A percentile compares a stretch with the other conserved stretches of the same genome.
phyloP scores from a whole-genome alignment of 768 basidiomycete species.

The Termitomyces sp. region DNA sequence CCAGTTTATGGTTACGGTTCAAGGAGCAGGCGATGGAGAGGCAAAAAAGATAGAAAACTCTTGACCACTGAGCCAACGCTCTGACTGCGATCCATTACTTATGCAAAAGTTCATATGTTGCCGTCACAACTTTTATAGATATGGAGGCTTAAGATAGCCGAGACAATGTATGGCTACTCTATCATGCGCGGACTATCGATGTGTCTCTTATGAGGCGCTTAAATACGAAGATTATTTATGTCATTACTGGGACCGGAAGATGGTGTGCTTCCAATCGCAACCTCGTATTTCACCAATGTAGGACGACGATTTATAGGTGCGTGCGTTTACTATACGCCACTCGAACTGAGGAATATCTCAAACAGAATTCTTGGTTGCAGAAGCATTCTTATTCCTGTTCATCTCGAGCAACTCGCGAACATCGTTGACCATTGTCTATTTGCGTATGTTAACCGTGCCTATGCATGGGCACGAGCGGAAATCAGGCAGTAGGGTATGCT shows the following conservation, averaged over 20 bases:
- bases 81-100: not conserved
- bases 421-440: not conserved
- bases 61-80: not conserved
- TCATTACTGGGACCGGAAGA: too few relatives aligned
- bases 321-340: not conserved
- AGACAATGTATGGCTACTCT: not conserved
- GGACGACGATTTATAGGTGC: not conserved
- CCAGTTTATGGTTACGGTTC: conserved; percentile 39
- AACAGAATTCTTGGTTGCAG: not conserved
- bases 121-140: not conserved
- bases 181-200: too few relatives aligned
- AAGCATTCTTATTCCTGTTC: not conserved
- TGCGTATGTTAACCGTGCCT: too few relatives aligned
- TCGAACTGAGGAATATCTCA: not conserved
- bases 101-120: not conserved
- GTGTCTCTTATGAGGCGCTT: too few relatives aligned
- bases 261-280: too few relatives aligned
- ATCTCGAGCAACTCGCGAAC: not conserved
- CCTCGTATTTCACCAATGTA: too few relatives aligned
- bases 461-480: too few relatives aligned
- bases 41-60: not conserved
- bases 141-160: not conserved
- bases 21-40: conserved; percentile 15
- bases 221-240: not conserved
- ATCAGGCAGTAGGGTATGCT: too few relatives aligned